Evolutionary conservation across 208 protist genomes (phyloP).

Genomic region (Blastocrithidia nonstop): DNA sequence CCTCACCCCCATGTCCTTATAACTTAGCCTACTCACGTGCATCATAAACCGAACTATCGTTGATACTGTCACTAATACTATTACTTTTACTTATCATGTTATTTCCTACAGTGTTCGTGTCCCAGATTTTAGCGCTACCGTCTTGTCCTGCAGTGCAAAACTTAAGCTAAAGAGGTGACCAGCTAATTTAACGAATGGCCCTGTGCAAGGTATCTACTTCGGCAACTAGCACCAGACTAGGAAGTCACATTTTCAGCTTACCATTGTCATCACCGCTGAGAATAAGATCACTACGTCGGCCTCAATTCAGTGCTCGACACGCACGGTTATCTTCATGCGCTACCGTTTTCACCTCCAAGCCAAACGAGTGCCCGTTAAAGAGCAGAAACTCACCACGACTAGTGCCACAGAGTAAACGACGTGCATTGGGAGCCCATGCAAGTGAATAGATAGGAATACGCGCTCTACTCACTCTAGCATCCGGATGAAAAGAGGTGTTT

Average conservation of each 20-base stretch:
- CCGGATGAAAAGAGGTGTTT: slow-evolving; percentile 77
- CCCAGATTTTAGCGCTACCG: slow-evolving; percentile 72
- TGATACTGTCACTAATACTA: neutral
- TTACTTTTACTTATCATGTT: slow-evolving; percentile 22
- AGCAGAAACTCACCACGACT: slow-evolving; percentile 71
- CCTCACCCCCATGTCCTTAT: slow-evolving; percentile 76
- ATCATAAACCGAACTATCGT: slow-evolving; percentile 4
- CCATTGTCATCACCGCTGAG: slow-evolving; percentile 72
- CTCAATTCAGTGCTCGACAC: slow-evolving; percentile 68
- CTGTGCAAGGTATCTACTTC: slow-evolving; percentile 72
- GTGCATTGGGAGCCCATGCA: slow-evolving; percentile 67
- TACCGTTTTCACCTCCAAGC: slow-evolving; percentile 74
- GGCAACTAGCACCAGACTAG: slow-evolving; percentile 60
- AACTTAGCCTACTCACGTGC: slow-evolving; percentile 65
- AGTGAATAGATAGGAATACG: slow-evolving; percentile 50
- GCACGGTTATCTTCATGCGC: slow-evolving; percentile 66
- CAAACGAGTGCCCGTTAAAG: slow-evolving; percentile 78
- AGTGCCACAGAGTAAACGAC: slow-evolving; percentile 68
- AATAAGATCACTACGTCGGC: slow-evolving; percentile 60
- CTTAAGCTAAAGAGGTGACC: slow-evolving; percentile 66
- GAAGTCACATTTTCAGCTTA: slow-evolving; percentile 72
- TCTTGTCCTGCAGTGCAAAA: slow-evolving; percentile 76
- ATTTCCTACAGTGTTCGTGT: slow-evolving; percentile 42
- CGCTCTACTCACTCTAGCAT: slow-evolving; percentile 29
- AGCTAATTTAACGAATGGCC: slow-evolving; percentile 58